Conservation (phyloP, 306 rosid species). For the Pyrus communis region DNA sequence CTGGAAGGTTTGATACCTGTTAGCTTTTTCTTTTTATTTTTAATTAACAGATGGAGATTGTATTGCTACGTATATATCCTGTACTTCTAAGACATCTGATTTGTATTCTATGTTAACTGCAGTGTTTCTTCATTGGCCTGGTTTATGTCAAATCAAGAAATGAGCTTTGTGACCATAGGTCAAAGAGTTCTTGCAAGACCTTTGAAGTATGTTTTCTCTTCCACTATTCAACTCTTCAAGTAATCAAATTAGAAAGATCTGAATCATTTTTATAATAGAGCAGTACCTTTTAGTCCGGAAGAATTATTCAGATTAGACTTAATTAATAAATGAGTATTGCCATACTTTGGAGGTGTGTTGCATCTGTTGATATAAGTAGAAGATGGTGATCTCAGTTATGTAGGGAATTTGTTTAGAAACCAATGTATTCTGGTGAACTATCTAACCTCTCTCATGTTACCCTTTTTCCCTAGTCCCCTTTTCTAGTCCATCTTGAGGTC, state of each 20-base stretch:
- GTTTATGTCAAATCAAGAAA: constrained; percentile 99
- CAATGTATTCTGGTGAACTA: not conserved
- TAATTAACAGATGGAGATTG: constrained; percentile 1
- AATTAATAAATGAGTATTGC: not conserved
- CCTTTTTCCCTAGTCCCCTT: not conserved
- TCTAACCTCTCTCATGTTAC: not conserved
- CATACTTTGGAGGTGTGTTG: not conserved
- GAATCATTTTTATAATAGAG: not conserved
- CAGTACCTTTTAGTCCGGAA: not conserved
- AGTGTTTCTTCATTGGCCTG: constrained; percentile 99
- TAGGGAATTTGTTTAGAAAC: not conserved
- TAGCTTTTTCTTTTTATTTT: not conserved
- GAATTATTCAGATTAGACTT: not conserved
- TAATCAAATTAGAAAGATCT: not conserved
- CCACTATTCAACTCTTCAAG: constrained; percentile 6
- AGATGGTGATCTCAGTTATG: not conserved
- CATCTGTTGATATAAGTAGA: not conserved
- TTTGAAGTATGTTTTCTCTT: constrained; percentile 59
- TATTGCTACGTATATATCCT: not conserved
- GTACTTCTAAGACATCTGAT: not conserved
- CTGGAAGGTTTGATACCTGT: constrained; percentile 69
- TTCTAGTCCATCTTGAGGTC: not conserved
- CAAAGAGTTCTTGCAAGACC: constrained; percentile 99
- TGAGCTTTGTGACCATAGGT: constrained; percentile 90
- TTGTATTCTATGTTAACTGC: constrained; percentile 18